Base-by-base conservation (phyloP, 2,329 filamentous ascomycete species). In the Penicillium sp. region DNA sequence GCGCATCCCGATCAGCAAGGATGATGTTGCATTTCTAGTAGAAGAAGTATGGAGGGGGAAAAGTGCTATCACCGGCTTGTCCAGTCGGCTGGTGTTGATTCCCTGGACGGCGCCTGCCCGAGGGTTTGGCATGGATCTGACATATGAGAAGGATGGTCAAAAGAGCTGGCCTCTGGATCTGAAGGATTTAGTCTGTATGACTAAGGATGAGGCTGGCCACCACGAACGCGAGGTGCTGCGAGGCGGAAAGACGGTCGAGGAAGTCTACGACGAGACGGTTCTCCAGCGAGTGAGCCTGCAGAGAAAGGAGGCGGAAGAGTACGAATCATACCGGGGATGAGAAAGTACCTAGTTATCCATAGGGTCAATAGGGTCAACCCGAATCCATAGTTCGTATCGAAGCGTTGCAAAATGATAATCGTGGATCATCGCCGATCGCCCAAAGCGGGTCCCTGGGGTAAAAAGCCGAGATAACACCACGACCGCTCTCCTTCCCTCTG, bases 41-140 rank as follows among this genome's bases (percentile, higher is more conserved):
- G 93, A 98, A 57, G 93, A 98, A 58, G 79, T 96, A 2, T 98
- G 83, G 65, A 79, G 80, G 30, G 89, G 87, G 3, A 83, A 84
- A 41, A 97, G 91, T 58, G 83, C 80, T 10, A 72, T 98, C 34
- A 94, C 85, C 13, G 88, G 88, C 0, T 74, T 97, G 15, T 73
- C 86, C 0, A 95, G 86, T 0, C 77, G 89, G 40, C 72, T 97
- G 3, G 79, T 83, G 2, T 71, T 98, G n/a, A 77, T 86, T 11
- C 76, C 91, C 40, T 98, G 93, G 93, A 71, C 75, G 47, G 81
- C 75, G 50, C 88, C 86, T 0, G 66, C 68, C 6, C 65, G 64
- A 17, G 76, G 77, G 16, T 86, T 80, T 49, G 72, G 78, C 41
- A 69, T 77, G 10, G 84, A 89, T 28, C 72, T 79, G 38, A 76